These are phyloP conservation scores for Saccharomycopsis fibuligera DNA, from an alignment of 805 yeast genomes.

Conservation along the genomic window DNA sequence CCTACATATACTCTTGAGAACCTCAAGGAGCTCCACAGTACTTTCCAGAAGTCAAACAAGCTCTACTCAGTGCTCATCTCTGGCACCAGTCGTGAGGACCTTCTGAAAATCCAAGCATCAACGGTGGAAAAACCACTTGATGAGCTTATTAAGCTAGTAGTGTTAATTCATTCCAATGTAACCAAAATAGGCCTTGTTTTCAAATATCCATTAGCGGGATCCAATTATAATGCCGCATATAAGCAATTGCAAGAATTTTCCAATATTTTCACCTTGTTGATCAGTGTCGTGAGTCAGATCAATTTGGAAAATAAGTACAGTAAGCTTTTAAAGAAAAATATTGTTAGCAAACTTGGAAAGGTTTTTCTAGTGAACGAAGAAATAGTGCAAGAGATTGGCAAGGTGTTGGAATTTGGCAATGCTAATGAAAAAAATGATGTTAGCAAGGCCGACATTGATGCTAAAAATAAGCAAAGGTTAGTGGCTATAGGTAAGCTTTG, in stretches of 20 bases:
- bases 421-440: too few relatives aligned
- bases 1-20: not conserved
- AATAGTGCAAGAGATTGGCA: not conserved
- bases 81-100: not conserved
- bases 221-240: conserved; percentile 38
- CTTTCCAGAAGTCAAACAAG: not conserved
- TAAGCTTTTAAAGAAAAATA: conserved; percentile 1
- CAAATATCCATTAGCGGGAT: conserved; percentile 46
- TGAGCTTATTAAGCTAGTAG: conserved; percentile 54
- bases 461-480: conserved; percentile 35
- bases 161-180: conserved; percentile 63
- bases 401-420: too few relatives aligned
- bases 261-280: conserved; percentile 37
- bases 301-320: conserved; percentile 17
- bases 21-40: not conserved
- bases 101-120: not conserved
- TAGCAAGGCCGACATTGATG: too few relatives aligned
- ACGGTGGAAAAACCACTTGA: conserved; percentile 24
- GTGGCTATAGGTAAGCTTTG: conserved; percentile 63
- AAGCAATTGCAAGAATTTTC: conserved; percentile 42
- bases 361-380: conserved; percentile 4
- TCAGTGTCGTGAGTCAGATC: conserved; percentile 41
- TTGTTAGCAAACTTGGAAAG: not conserved
- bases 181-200: conserved; percentile 72
- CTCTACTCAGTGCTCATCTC: not conserved